Evolutionary conservation across 2,329 filamentous ascomycete species (phyloP).

Genomic region (Cytospora chrysosperma): DNA sequence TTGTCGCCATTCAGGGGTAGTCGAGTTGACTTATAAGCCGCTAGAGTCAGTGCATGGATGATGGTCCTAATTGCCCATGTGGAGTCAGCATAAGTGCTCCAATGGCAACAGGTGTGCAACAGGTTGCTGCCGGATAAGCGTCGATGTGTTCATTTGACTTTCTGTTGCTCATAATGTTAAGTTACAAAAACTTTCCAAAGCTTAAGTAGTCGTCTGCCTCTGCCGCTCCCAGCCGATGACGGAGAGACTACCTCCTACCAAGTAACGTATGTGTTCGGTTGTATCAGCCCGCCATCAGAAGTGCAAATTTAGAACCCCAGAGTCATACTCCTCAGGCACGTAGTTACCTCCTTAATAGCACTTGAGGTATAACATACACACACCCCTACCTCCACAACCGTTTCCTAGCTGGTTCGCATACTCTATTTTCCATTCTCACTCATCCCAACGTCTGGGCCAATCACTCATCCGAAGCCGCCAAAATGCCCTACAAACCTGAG

Average conservation of each 20-base stretch:
- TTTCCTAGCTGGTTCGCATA: neutral
- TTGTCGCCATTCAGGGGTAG: no score
- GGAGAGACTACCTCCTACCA: conserved; percentile 6
- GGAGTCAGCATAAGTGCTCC: neutral
- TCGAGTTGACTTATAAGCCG: no score
- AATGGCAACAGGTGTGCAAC: neutral
- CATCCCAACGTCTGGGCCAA: neutral
- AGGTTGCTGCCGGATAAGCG: conserved; percentile 12
- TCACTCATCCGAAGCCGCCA: neutral
- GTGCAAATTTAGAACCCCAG: neutral
- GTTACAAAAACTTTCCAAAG: neutral
- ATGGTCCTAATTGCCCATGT: neutral
- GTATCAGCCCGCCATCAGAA: neutral
- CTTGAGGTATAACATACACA: no score
- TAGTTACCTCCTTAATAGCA: no score
- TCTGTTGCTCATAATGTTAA: neutral
- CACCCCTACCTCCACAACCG: no score
- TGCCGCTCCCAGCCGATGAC: conserved; percentile 12
- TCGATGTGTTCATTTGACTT: neutral
- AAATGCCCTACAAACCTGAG: conserved; percentile 37
- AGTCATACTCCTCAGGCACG: no score
- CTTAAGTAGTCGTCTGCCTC: neutral
- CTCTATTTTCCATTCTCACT: neutral
- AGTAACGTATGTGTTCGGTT: no score
- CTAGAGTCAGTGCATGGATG: no score